These are phyloP conservation scores for Paramyrothecium sp. DNA, from an alignment of 2,329 filamentous ascomycete genomes.

Conservation along the genomic window DNA sequence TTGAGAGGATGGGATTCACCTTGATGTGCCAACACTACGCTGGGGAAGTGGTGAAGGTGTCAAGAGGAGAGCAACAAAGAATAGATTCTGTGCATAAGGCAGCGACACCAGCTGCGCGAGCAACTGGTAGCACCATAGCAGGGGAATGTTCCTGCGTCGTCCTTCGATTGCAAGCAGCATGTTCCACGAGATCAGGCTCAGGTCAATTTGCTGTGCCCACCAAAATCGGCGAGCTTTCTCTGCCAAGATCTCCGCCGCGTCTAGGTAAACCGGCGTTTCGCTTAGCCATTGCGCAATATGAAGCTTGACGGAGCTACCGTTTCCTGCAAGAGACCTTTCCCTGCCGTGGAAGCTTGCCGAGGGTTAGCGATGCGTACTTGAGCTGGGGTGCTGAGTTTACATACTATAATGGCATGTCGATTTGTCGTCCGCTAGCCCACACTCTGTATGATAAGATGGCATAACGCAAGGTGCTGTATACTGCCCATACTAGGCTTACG, in stretches of 20 bases:
- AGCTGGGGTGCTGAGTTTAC: not conserved
- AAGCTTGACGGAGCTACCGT: slow-evolving; percentile 24
- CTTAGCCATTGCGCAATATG: slow-evolving; percentile 51
- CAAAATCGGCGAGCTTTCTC: slow-evolving; percentile 56
- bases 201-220: slow-evolving; percentile 62
- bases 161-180: slow-evolving; percentile 59
- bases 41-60: slow-evolving; percentile 47
- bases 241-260: slow-evolving; percentile 53
- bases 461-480: slow-evolving; percentile 41
- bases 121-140: slow-evolving; percentile 54
- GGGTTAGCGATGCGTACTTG: slow-evolving; percentile 5
- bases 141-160: slow-evolving; percentile 52
- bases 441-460: slow-evolving; percentile 45
- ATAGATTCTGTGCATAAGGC: slow-evolving; percentile 62
- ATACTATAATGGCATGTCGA: slow-evolving; percentile 35
- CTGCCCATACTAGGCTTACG: slow-evolving; percentile 41
- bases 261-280: slow-evolving; percentile 49
- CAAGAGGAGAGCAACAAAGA: slow-evolving; percentile 57
- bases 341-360: slow-evolving; percentile 6
- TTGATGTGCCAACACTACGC: slow-evolving; percentile 21
- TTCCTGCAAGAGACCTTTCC: slow-evolving; percentile 34
- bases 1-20: slow-evolving; percentile 14
- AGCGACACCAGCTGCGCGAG: slow-evolving; percentile 60
- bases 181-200: slow-evolving; percentile 53
- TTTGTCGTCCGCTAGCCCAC: slow-evolving; percentile 43